phyloP scores from a whole-genome alignment of 805 yeast species.

The Tetrapisispora iriomotensis region DNA sequence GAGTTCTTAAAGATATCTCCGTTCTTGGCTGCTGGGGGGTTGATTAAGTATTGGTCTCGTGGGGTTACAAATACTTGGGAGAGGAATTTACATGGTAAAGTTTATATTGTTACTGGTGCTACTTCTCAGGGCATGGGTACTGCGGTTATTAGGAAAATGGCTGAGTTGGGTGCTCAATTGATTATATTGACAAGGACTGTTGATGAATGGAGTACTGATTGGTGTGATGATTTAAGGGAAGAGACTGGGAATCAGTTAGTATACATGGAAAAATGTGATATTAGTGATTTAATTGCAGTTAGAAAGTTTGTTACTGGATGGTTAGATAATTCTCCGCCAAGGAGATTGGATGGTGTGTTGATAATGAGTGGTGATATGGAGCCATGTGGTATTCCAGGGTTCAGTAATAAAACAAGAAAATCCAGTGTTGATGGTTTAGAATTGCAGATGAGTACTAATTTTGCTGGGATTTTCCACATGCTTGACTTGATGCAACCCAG shows the following conservation, averaged over 20 bases:
- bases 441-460: constrained; percentile 73
- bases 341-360: constrained; percentile 82
- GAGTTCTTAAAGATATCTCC: constrained; percentile 52
- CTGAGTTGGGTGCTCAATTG: constrained; percentile 76
- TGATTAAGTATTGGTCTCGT: constrained; percentile 61
- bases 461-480: constrained; percentile 70
- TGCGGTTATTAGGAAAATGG: constrained; percentile 61
- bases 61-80: constrained; percentile 88
- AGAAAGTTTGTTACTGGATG: constrained; percentile 89
- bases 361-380: constrained; percentile 79
- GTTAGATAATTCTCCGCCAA: constrained; percentile 84
- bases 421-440: constrained; percentile 78
- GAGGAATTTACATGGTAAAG: constrained; percentile 84
- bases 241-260: constrained; percentile 61
- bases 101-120: constrained; percentile 80
- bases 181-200: constrained; percentile 57
- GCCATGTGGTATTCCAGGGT: constrained; percentile 45
- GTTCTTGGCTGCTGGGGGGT: constrained; percentile 34
- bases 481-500: constrained; percentile 75
- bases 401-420: constrained; percentile 38
- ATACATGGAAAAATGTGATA: constrained; percentile 85
- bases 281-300: constrained; percentile 60
- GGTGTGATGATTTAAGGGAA: constrained; percentile 66
- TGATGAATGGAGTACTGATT: constrained; percentile 73
- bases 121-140: constrained; percentile 82